phyloP scores from a whole-genome alignment of 73 alveolate genomes.

The Tetrahymena thermophila region DNA sequence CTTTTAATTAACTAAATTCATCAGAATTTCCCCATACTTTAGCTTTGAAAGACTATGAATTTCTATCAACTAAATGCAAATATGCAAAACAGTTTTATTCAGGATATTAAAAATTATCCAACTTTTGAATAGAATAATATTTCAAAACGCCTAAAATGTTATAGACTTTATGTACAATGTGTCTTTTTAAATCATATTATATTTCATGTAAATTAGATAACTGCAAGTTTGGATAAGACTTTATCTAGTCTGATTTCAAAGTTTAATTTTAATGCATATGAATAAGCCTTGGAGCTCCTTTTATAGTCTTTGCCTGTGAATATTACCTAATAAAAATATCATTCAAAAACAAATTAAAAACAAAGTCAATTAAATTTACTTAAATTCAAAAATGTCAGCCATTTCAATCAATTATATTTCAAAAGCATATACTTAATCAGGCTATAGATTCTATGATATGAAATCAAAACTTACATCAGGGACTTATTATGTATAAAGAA shows the following conservation, averaged over 20 bases:
- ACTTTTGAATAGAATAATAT: background rate
- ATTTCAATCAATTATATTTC: too few species aligned
- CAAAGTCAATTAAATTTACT: background rate
- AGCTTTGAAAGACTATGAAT: background rate
- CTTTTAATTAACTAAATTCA: background rate
- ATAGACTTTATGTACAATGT: background rate
- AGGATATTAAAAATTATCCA: background rate
- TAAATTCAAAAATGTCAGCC: background rate
- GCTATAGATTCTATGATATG: background rate
- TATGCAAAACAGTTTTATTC: background rate
- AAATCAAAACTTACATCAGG: background rate
- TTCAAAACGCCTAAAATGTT: background rate
- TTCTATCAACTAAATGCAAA: background rate
- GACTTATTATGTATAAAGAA: background rate
- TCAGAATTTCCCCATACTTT: background rate
- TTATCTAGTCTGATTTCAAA: background rate
- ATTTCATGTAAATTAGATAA: background rate
- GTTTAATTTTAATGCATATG: background rate
- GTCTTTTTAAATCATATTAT: background rate
- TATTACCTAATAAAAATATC: background rate
- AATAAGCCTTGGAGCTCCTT: background rate
- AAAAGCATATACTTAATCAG: background rate
- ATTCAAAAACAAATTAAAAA: too few species aligned
- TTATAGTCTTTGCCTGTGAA: background rate
- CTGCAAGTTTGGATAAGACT: background rate